phyloP scores from a whole-genome alignment of 495 filamentous ascomycete species.

The Lasiosphaeria miniovina region DNA sequence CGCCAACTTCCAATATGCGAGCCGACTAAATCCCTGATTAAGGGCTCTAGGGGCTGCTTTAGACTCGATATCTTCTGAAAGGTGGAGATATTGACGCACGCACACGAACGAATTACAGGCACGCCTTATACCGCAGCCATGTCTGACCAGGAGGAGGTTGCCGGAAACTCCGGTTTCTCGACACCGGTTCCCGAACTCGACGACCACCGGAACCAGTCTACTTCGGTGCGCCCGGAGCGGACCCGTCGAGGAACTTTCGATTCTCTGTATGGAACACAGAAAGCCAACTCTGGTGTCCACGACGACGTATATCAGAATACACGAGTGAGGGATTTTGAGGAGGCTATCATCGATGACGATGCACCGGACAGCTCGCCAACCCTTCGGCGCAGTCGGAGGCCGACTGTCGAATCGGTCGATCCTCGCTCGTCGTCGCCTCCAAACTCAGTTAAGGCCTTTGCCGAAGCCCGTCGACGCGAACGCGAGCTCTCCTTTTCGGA shows the following conservation, averaged over 20 bases:
- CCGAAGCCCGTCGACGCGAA: constrained; percentile 64
- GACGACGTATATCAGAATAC: constrained; percentile 30
- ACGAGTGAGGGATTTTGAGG: constrained; percentile 58
- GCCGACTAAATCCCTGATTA: constrained; percentile 22
- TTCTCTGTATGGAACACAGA: constrained; percentile 47
- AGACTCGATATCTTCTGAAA: constrained; percentile 15
- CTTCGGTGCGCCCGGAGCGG: constrained; percentile 54
- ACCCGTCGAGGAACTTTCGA: constrained; percentile 56
- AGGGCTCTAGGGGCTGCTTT: constrained; percentile 26
- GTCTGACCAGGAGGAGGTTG: constrained; percentile 55
- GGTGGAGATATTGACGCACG: background rate
- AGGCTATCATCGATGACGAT: constrained; percentile 82
- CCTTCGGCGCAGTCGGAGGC: constrained; percentile 41
- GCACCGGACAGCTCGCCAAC: constrained; percentile 38
- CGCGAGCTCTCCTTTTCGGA: constrained; percentile 53
- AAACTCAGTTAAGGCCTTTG: constrained; percentile 97
- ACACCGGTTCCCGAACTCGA: constrained; percentile 87
- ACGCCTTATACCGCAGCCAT: constrained; percentile 36
- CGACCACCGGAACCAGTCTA: constrained; percentile 81
- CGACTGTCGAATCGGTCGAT: constrained; percentile 43
- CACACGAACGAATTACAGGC: constrained; percentile 3
- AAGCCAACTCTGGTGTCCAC: constrained; percentile 33
- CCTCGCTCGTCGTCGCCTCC: constrained; percentile 77
- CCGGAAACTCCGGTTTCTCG: constrained; percentile 53
- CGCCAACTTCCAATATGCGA: constrained; percentile 31